Conservation (phyloP, 768 basidiomycete genomes). For the Tylopilus felleus region DNA sequence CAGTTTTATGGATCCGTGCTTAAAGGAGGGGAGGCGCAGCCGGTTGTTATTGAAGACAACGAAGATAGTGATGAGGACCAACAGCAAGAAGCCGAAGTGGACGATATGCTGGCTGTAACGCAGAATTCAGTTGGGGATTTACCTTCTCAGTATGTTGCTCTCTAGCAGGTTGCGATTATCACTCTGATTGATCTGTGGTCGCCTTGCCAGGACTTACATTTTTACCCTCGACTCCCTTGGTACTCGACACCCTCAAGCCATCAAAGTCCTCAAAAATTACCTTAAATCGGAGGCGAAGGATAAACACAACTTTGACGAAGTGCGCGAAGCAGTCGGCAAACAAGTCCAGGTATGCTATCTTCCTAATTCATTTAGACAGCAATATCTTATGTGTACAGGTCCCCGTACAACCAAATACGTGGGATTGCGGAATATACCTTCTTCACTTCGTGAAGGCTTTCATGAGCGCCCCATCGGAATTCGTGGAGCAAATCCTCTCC, state of each 20-base stretch:
- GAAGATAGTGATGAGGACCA: conserved; percentile 30
- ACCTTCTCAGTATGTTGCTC: conserved; percentile 20
- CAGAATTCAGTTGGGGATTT: conserved; percentile 15
- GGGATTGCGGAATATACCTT: conserved; percentile 91
- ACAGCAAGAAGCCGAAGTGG: conserved; percentile 32
- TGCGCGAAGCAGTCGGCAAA: conserved; percentile 42
- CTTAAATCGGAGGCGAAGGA: conserved; percentile 74
- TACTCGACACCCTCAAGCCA: conserved; percentile 61
- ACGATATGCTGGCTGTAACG: conserved; percentile 27
- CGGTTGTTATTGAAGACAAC: conserved; percentile 13
- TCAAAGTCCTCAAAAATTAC: conserved; percentile 61
- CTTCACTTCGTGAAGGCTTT: conserved; percentile 83
- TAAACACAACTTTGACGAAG: conserved; percentile 48
- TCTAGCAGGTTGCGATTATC: background rate
- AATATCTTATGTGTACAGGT: conserved; percentile 47
- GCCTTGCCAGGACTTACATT: conserved; percentile 60
- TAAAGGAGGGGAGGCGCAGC: background rate
- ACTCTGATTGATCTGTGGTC: background rate
- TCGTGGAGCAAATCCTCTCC: conserved; percentile 47
- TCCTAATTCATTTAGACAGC: background rate
- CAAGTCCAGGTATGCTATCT: conserved; percentile 46
- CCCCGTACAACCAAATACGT: conserved; percentile 83
- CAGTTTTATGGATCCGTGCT: conserved; percentile 22
- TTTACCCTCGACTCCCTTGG: conserved; percentile 91
- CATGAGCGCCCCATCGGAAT: conserved; percentile 55